Base-by-base conservation (phyloP, 2,329 filamentous ascomycete genomes). In the Exophiala phaeomuriformis region DNA sequence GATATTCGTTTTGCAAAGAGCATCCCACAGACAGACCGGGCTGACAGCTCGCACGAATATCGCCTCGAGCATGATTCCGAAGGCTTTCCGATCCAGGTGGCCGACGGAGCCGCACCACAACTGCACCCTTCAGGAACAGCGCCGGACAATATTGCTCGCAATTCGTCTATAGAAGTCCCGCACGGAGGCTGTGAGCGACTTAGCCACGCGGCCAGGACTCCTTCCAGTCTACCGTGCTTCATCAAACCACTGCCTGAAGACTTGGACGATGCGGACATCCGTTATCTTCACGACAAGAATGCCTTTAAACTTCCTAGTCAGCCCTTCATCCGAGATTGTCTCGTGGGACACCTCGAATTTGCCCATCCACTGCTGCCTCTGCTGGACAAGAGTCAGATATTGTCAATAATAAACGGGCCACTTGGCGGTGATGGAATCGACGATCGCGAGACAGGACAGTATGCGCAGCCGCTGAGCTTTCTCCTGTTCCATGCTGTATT, bases 191-290 rank as follows among this genome's bases (percentile, higher is more conserved):
- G 39, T 19, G 12, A 6, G 9, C 9, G 7, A 19, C 7, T 19
- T 2, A 19, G 19, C 39, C 19, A 6, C 9, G 9, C 27, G 39
- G 42, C 28, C 42, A 44, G 27, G 5, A 10, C 42, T 44, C 28
- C 28, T 44, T 29, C 30, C 4, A 33, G 44, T 47, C 41, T 51
- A 30, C 48, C 48, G 30, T 9, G 5, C 7, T 51, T 51, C 29
- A 51, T 51, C n/a, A 35, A 43, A 29, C 29, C 88, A 30, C 75
- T 95, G 3, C 89, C 90, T 0, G 70, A 79, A 41, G 85, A 85
- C 64, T 85, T 95, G 62, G 82, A 85, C 2, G 76, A 80, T 10
- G 88, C 94, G 61, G 90, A 95, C 71, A 80, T 94, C 57, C 78
- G 83, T 52, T 95, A 91, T 68, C 77, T 96, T 52, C 80, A 84